phyloP scores from a whole-genome alignment of 805 yeast species.

The Kregervanrija pseudodelftensis region DNA sequence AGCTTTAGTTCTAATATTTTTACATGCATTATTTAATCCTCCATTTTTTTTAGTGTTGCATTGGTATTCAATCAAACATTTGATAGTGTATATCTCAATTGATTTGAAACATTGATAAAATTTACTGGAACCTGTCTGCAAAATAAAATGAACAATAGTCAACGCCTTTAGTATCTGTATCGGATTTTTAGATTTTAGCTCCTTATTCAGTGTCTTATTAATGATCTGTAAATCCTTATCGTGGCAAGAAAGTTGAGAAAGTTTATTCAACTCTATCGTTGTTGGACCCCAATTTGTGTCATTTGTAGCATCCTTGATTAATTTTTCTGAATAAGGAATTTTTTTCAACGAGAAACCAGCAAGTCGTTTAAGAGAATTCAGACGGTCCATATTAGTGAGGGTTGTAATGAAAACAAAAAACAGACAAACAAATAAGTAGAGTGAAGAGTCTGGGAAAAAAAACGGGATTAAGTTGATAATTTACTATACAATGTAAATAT shows the following conservation, averaged over 20 bases:
- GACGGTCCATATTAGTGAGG: too few species aligned
- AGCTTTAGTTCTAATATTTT: conserved; percentile 33
- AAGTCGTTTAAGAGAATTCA: too few species aligned
- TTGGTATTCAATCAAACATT: conserved; percentile 23
- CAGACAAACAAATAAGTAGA: too few species aligned
- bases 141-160: conserved; percentile 43
- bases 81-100: conserved; percentile 28
- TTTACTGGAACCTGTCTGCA: conserved; percentile 47
- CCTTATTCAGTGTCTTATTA: conserved; percentile 32
- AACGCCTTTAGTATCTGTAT: conserved; percentile 41
- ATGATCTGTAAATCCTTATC: conserved; percentile 34
- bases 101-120: conserved; percentile 42
- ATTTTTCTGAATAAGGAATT: conserved; percentile 18
- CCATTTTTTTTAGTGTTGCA: conserved; percentile 17
- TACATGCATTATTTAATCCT: conserved; percentile 17
- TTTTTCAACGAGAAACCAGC: conserved; percentile 20
- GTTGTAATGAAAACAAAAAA: too few species aligned
- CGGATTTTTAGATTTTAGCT: conserved; percentile 32
- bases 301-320: conserved; percentile 40
- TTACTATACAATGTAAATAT: too few species aligned
- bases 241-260: conserved; percentile 39
- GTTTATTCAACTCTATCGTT: conserved; percentile 45
- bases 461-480: too few species aligned
- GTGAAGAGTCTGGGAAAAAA: too few species aligned
- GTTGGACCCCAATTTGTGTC: conserved; percentile 45